phyloP scores from a whole-genome alignment of 306 rosid genomes.

The Fragaria iinumae region DNA sequence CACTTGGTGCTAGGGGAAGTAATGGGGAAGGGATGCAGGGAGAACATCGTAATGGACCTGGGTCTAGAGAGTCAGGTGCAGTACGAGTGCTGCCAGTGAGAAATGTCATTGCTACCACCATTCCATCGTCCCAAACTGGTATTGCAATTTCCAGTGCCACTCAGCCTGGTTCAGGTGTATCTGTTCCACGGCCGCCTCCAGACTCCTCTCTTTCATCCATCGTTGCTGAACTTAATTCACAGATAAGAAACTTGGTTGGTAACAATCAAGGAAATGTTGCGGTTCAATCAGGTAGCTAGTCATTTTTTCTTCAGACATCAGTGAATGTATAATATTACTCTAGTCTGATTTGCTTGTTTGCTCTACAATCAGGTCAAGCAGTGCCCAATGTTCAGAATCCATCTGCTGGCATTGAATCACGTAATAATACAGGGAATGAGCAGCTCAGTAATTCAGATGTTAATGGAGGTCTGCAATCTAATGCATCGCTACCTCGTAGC shows the following conservation, averaged over 20 bases:
- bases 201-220: slow-evolving; percentile 60
- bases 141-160: slow-evolving; percentile 32
- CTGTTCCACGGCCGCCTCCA: slow-evolving; percentile 55
- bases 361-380: slow-evolving; percentile 48
- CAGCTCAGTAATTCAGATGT: slow-evolving; percentile 34
- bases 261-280: slow-evolving; percentile 48
- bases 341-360: slow-evolving; percentile 27
- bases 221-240: slow-evolving; percentile 54
- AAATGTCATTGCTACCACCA: slow-evolving; percentile 47
- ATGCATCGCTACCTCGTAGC: slow-evolving; percentile 35
- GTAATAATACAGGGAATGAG: slow-evolving; percentile 42
- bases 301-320: slow-evolving; percentile 6
- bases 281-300: slow-evolving; percentile 51
- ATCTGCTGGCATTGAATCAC: slow-evolving; percentile 42
- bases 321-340: background rate
- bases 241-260: slow-evolving; percentile 50
- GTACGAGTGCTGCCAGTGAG: slow-evolving; percentile 51
- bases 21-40: slow-evolving; percentile 64
- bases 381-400: slow-evolving; percentile 43
- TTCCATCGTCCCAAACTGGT: slow-evolving; percentile 51
- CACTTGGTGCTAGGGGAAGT: slow-evolving; percentile 72
- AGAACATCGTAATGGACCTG: slow-evolving; percentile 52
- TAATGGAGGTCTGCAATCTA: slow-evolving; percentile 32
- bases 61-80: slow-evolving; percentile 59
- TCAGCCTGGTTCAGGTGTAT: slow-evolving; percentile 51